Evolutionary conservation across 1,284 basidiomycete genomes (phyloP), one percentile per base, ranked within the genome.

Genomic region (Moniliella sp.): DNA sequence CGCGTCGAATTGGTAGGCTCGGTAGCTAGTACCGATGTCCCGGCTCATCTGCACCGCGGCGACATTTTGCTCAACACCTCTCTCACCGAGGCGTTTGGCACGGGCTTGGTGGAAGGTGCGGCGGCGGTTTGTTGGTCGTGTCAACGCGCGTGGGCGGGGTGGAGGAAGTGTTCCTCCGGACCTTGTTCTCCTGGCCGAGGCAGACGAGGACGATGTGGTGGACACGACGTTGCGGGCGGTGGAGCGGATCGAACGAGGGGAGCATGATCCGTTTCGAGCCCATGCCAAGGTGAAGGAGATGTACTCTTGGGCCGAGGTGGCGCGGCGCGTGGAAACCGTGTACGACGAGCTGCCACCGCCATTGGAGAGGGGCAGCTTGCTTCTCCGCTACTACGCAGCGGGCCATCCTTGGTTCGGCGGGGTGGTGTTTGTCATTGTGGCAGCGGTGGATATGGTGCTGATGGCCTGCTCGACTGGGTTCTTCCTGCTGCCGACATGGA

Each of bases 51-150:
- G 13, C 65, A 68, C 5, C 70, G 74, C 30, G 84, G 86, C 0
- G 69, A 81, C 5, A 86, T 99, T 41, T 94, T 81, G 62, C 69
- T 97, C 64, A 91, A 88, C 57, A 88, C 88, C 0, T 86, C 81
- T 0, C 68, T 99, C 12, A 99, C 88, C 0, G 88, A 99, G 61
- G 73, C 91, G 0, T 99, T 99, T 50, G 88, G 91, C 0, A 97
- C 88, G 42, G 78, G 78, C 5, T 83, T 91, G 44, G 70, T 97
- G 30, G 91, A 99, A 66, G 91, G 91, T 0, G 91, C 91, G 0
- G 86, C 45, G 74, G 81, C 0, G 91, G 91, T 0, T 67, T 97
- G 5, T 88, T 91, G 51, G 79, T 94, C 23, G 91, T 97, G 19
- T 76, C 76, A 11, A 97, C 88, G 0, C 71, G 75, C 18, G 88